These are phyloP conservation scores for Chaetomium cochliodes DNA, from an alignment of 495 filamentous ascomycete genomes.

Conservation along the genomic window DNA sequence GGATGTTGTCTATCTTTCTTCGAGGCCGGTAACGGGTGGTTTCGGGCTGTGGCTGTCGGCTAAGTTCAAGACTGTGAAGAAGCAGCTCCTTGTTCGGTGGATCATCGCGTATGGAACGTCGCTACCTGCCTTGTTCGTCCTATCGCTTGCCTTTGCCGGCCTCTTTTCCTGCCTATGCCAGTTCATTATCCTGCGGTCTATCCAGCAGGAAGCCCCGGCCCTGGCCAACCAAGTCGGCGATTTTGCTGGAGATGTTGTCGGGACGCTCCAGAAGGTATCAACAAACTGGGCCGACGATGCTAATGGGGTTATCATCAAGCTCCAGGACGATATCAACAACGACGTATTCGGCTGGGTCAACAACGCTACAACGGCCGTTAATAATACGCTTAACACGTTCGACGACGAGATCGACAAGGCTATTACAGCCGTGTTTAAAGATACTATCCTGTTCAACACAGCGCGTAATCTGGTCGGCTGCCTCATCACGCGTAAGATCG, in stretches of 20 bases:
- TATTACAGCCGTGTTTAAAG: conserved; percentile 74
- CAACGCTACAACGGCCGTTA: conserved; percentile 74
- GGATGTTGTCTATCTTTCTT: conserved; percentile 86
- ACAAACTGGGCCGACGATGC: conserved; percentile 71
- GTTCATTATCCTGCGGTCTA: conserved; percentile 67
- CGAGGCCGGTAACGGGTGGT: conserved; percentile 69
- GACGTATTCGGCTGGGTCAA: conserved; percentile 88
- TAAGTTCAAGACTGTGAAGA: conserved; percentile 59
- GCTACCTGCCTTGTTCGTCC: conserved; percentile 78
- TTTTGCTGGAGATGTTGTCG: conserved; percentile 79
- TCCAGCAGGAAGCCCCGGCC: conserved; percentile 73
- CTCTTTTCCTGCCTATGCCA: conserved; percentile 84
- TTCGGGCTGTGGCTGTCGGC: conserved; percentile 71
- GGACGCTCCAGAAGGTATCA: conserved; percentile 68
- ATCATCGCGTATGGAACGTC: conserved; percentile 83
- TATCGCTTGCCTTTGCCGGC: conserved; percentile 81
- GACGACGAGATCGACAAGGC: conserved; percentile 67
- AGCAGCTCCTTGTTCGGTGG: conserved; percentile 76
- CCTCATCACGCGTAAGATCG: conserved; percentile 71
- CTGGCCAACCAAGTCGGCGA: conserved; percentile 73
- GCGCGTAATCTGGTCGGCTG: conserved; percentile 73
- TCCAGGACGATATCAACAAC: conserved; percentile 72
- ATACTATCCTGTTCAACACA: conserved; percentile 70
- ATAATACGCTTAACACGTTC: conserved; percentile 81
- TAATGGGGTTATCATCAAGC: conserved; percentile 67